phyloP scores from a whole-genome alignment of 345 rosid genomes.

The Garcia nutans region DNA sequence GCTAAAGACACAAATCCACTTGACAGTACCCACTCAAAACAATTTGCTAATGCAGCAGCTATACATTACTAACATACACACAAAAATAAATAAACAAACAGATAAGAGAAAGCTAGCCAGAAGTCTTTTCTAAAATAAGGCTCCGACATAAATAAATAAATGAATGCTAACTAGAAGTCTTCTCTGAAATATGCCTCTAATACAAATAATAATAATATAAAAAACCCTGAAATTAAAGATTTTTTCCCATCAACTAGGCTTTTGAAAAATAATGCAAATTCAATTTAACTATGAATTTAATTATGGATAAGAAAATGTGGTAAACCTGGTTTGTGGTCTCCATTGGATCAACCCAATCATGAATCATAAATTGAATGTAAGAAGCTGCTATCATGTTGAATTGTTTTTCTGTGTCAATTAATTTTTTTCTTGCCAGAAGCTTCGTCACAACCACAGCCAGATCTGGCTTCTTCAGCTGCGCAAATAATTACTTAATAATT shows the following conservation, averaged over 20 bases:
- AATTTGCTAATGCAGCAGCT: not conserved
- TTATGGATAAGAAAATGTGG: no score
- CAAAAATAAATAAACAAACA: not conserved
- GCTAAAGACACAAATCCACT: not conserved
- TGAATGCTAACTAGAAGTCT: not conserved
- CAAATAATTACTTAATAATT: no score
- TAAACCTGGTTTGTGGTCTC: constrained; percentile 53
- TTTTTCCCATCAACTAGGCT: no score
- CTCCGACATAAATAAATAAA: not conserved
- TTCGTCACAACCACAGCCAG: constrained; percentile 45
- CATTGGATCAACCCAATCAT: constrained; percentile 66
- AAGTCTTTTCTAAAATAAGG: not conserved
- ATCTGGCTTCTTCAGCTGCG: constrained; percentile 5
- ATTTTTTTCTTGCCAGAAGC: constrained; percentile 38
- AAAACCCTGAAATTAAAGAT: no score
- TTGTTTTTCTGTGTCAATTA: constrained; percentile 53
- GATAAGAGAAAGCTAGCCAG: not conserved
- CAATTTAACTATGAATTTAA: no score
- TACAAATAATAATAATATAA: no score
- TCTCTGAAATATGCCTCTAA: no score
- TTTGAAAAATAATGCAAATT: not conserved
- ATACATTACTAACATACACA: not conserved
- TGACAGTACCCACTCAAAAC: not conserved
- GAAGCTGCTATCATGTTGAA: constrained; percentile 64
- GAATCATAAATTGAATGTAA: constrained; percentile 76